Conservation (phyloP, 306 rosid genomes). For the Psophocarpus tetragonolobus region DNA sequence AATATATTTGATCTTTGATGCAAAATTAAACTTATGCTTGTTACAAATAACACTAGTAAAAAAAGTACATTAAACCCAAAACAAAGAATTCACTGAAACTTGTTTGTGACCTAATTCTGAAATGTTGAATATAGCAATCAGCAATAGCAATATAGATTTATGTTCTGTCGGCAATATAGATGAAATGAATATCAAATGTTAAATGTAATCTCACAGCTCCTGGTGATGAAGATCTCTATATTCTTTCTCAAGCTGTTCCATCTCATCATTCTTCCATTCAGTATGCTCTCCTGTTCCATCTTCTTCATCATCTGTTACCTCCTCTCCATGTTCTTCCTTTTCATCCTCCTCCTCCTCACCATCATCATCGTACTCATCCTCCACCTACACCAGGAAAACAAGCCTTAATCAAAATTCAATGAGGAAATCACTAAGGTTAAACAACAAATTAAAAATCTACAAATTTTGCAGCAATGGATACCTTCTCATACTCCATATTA, state of each 20-base stretch:
- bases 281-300: slow-evolving; percentile 34
- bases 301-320: slow-evolving; percentile 44
- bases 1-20: neutral
- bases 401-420: slow-evolving; percentile 25
- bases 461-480: slow-evolving; percentile 18
- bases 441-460: neutral
- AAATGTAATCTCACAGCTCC: slow-evolving; percentile 64
- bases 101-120: slow-evolving; percentile 6
- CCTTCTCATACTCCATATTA: slow-evolving; percentile 41
- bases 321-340: slow-evolving; percentile 34
- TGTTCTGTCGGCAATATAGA: neutral
- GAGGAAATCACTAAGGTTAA: neutral
- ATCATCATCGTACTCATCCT: slow-evolving; percentile 34
- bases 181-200: neutral
- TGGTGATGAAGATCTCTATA: slow-evolving; percentile 63
- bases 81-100: neutral
- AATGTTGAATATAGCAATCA: slow-evolving; percentile 21
- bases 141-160: slow-evolving; percentile 19
- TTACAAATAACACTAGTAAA: neutral
- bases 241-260: slow-evolving; percentile 84
- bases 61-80: slow-evolving; percentile 3
- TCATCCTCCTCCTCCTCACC: slow-evolving; percentile 34
- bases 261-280: slow-evolving; percentile 52
- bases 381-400: slow-evolving; percentile 40
- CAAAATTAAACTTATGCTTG: neutral